Conservation (phyloP, 148 eudicot genomes). For the Nyssa sinensis region DNA sequence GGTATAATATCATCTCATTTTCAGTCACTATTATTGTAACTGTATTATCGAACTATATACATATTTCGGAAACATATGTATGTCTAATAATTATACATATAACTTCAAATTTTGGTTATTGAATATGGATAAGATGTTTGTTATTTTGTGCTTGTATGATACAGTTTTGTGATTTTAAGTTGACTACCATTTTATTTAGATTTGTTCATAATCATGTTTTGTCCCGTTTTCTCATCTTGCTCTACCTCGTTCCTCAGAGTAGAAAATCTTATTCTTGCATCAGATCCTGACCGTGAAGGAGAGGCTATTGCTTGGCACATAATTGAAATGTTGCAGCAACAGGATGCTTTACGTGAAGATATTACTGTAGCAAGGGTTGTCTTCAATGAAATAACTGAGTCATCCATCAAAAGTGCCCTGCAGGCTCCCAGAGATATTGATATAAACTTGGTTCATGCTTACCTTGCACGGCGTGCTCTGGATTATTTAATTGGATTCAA, state of each 20-base stretch:
- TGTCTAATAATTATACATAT: background rate
- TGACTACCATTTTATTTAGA: background rate
- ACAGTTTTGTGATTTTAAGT: background rate
- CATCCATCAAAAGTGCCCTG: slow-evolving; percentile 78
- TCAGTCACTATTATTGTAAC: background rate
- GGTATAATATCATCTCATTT: slow-evolving; percentile 47
- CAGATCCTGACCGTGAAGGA: slow-evolving; percentile 99
- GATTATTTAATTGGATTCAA: slow-evolving; percentile 97
- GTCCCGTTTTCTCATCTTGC: slow-evolving; percentile 28
- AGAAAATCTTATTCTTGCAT: slow-evolving; percentile 92
- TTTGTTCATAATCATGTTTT: background rate
- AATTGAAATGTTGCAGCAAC: slow-evolving; percentile 87
- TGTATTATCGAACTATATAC: background rate
- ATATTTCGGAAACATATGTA: background rate
- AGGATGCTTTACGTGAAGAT: slow-evolving; percentile 62
- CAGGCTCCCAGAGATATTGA: slow-evolving; percentile 78
- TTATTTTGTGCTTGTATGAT: background rate
- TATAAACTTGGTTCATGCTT: slow-evolving; percentile 86
- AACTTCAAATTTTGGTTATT: background rate
- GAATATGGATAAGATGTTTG: background rate
- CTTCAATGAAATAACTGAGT: slow-evolving; percentile 85
- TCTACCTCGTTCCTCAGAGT: slow-evolving; percentile 61
- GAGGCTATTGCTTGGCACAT: slow-evolving; percentile 99
- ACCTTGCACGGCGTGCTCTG: slow-evolving; percentile 96
- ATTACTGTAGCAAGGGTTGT: slow-evolving; percentile 78